Conservation (phyloP, 345 rosid genomes). For the Anastatica hierochuntica region DNA sequence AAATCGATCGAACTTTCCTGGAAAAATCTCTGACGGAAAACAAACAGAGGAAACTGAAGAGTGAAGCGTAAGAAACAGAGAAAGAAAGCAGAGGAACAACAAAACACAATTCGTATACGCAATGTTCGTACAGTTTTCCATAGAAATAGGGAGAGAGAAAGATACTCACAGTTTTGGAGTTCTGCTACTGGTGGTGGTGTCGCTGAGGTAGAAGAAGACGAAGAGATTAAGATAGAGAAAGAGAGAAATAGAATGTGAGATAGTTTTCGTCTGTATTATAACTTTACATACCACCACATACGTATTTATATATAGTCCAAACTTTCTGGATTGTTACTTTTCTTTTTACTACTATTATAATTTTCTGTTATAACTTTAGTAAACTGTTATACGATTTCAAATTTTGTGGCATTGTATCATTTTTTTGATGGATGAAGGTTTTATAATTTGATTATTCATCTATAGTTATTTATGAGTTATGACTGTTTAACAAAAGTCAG, state of each 20-base stretch:
- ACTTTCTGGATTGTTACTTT: not conserved
- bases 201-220: constrained; percentile 11
- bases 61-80: not conserved
- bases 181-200: not conserved
- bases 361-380: too few species aligned
- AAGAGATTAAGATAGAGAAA: constrained; percentile 8
- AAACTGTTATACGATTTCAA: too few species aligned
- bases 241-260: constrained; percentile 1
- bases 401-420: too few species aligned
- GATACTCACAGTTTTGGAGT: not conserved
- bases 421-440: too few species aligned
- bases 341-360: not conserved
- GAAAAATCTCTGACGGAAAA: constrained; percentile 6
- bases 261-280: too few species aligned
- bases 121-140: not conserved
- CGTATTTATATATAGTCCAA: constrained; percentile 4
- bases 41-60: constrained; percentile 7
- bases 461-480: too few species aligned
- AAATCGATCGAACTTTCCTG: not conserved
- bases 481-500: too few species aligned
- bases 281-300: not conserved
- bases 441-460: too few species aligned
- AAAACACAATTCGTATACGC: not conserved
- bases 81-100: not conserved
- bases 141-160: not conserved